Evolutionary conservation across 441 rosid genomes (phyloP).

Genomic region (Geranium incanum): DNA sequence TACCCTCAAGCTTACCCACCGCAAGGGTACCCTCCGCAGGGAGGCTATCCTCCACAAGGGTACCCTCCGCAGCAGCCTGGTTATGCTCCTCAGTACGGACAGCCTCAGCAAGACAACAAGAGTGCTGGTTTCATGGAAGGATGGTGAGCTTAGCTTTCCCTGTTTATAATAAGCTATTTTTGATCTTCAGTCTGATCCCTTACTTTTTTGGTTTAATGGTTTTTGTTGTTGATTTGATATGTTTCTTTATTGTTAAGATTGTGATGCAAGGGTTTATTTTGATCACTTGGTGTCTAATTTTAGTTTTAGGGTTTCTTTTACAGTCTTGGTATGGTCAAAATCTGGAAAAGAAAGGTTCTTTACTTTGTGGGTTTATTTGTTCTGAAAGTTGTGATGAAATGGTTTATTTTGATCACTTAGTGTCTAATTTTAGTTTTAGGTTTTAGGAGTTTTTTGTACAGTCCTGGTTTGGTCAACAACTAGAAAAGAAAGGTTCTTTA

Average conservation of each 20-base stretch:
- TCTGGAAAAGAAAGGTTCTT: not conserved
- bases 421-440: too few species aligned
- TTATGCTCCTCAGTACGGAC: conserved; percentile 43
- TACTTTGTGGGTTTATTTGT: not conserved
- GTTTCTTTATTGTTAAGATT: too few species aligned
- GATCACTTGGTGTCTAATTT: too few species aligned
- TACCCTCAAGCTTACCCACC: conserved; percentile 18
- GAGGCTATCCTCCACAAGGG: conserved; percentile 25
- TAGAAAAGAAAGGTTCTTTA: not conserved
- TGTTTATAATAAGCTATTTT: too few species aligned
- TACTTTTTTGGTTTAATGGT: not conserved
- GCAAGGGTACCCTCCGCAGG: conserved; percentile 30
- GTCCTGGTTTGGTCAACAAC: not conserved
- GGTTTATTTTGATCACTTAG: too few species aligned
- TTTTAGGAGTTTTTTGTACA: not conserved
- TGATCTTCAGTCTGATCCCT: not conserved
- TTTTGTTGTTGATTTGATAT: too few species aligned
- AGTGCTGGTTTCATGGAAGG: conserved; percentile 9
- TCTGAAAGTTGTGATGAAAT: too few species aligned
- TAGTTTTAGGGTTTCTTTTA: too few species aligned
- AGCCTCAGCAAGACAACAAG: conserved; percentile 32
- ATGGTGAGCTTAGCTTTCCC: not conserved
- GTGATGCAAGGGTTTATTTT: too few species aligned
- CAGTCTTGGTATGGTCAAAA: not conserved
- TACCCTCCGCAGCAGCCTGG: conserved; percentile 35